Evolutionary conservation across 1,284 basidiomycete species (phyloP), one percentile per base, ranked within the genome.

Genomic region (Vanrija pseudolonga): DNA sequence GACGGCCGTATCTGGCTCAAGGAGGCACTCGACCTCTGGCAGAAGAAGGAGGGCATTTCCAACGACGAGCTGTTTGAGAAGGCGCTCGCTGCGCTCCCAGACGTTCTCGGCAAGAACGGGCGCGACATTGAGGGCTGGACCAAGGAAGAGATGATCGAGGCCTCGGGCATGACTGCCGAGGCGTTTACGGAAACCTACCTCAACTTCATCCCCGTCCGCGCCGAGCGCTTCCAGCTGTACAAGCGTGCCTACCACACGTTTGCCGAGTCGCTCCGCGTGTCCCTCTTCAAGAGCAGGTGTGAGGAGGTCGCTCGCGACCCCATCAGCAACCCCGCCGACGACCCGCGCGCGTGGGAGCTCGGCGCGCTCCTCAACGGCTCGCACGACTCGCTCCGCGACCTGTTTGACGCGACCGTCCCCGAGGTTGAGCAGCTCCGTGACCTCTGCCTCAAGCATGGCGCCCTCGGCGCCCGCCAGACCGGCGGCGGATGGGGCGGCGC

Each of bases 401-500:
- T 87, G 8, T 92, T 82, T 67, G 84, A 91, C 60, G 90, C 87
- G 72, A 89, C 88, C 8, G 88, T 87, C 66, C 81, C 83, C 1
- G 87, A 90, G 72, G 77, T 93, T 17, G 84, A 94, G 68, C 73
- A 82, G 63, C 80, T 94, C 15, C 65, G 66, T 81, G 81, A 12
- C 66, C 63, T 68, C 70, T 93, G 61, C 81, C 83, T 63, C 50
- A 77, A 81, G 18, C 82, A 84, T 3, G 90, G 90, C 11, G 88
- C 89, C 8, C 82, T 85, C 55, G 90, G 90, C 2, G 86, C 84
- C 15, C 45, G 68, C 53, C 62, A 66, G 57, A 67, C 66, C 22
- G 87, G 88, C 41, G 90, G 90, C 0, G 90, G 90, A 2, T 95
- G 90, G 90, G 91, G 91, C 47, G 91, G 91, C 12, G 91, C 89